A percentile compares a stretch with the other conserved stretches of the same genome.
Conservation (phyloP, 1,284 basidiomycete genomes). For the Gymnopus androsaceus region DNA sequence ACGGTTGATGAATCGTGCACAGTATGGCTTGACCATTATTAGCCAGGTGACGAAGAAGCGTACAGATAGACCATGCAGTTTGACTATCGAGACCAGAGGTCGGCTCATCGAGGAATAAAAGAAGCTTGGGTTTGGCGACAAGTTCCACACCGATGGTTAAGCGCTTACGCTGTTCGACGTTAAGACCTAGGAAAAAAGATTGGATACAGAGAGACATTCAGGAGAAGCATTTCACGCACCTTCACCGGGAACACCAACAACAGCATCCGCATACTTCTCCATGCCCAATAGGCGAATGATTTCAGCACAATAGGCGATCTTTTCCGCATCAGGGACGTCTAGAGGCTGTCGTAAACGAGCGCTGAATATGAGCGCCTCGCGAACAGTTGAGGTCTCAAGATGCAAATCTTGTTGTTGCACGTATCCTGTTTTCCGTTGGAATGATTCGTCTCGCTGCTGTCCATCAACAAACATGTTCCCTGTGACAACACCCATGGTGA, state of each 20-base stretch:
- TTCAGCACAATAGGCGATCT: slow-evolving; percentile 70
- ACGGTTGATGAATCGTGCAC: slow-evolving; percentile 66
- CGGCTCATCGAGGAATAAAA: slow-evolving; percentile 69
- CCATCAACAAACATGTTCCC: slow-evolving; percentile 71
- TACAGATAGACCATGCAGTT: slow-evolving; percentile 54
- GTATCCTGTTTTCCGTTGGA: slow-evolving; percentile 62
- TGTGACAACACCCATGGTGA: slow-evolving; percentile 61
- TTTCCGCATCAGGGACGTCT: slow-evolving; percentile 55
- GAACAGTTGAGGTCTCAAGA: slow-evolving; percentile 55
- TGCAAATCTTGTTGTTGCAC: slow-evolving; percentile 67
- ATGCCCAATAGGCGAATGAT: slow-evolving; percentile 70
- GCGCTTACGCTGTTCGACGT: slow-evolving; percentile 66
- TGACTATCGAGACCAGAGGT: slow-evolving; percentile 72
- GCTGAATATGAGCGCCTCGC: slow-evolving; percentile 70
- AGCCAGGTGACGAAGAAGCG: slow-evolving; percentile 48
- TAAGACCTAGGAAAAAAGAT: slow-evolving; percentile 19
- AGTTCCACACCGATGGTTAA: slow-evolving; percentile 43
- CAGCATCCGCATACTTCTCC: slow-evolving; percentile 61
- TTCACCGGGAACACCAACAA: slow-evolving; percentile 65
- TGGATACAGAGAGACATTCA: background rate
- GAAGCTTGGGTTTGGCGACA: slow-evolving; percentile 45
- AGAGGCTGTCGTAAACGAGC: slow-evolving; percentile 66
- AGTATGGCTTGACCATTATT: slow-evolving; percentile 64
- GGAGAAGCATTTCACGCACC: slow-evolving; percentile 32
- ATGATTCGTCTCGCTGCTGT: slow-evolving; percentile 54